These are phyloP conservation scores for Picocystis sp. DNA, from an alignment of 163 green algal genomes.

Conservation along the genomic window DNA sequence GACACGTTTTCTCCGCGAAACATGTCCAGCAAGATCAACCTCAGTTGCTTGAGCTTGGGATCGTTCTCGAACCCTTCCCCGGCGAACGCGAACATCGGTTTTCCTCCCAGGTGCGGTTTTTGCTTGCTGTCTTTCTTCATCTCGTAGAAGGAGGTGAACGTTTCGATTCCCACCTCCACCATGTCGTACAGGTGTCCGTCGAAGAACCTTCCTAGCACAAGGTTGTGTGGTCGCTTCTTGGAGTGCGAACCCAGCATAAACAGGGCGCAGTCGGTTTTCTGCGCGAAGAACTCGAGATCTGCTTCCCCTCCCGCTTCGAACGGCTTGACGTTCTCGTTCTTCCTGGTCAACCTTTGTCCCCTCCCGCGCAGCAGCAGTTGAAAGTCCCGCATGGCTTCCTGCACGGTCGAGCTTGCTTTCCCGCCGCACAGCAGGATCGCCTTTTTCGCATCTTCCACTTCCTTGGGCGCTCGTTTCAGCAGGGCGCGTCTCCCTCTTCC, in stretches of 20 bases:
- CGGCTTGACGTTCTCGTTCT: conserved; percentile 70
- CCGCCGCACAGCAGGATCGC: conserved; percentile 60
- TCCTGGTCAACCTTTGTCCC: conserved; percentile 49
- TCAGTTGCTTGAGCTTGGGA: conserved; percentile 40
- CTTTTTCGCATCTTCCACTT: conserved; percentile 57
- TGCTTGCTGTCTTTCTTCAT: conserved; percentile 12
- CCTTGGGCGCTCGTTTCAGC: conserved; percentile 6
- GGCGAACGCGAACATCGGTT: conserved; percentile 83
- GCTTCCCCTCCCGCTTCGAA: conserved; percentile 82
- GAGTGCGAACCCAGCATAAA: conserved; percentile 73
- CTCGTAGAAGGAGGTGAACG: not conserved
- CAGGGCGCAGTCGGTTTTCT: conserved; percentile 50
- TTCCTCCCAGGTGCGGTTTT: conserved; percentile 48
- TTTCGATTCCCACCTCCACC: conserved; percentile 9
- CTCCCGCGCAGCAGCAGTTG: conserved; percentile 32
- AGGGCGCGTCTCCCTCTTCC: conserved; percentile 9
- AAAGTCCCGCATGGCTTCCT: conserved; percentile 30
- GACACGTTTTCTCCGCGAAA: conserved; percentile 40
- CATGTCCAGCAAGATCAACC: conserved; percentile 77
- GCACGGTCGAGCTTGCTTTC: conserved; percentile 60
- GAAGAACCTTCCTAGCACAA: conserved; percentile 80
- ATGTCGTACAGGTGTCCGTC: conserved; percentile 77
- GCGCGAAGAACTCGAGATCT: conserved; percentile 61
- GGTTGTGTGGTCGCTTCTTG: conserved; percentile 95
- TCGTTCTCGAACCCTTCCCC: conserved; percentile 78